A percentile compares a stretch with the other conserved stretches of the same genome.
phyloP scores from a whole-genome alignment of 345 rosid species.

The Dipteronia sinensis region DNA sequence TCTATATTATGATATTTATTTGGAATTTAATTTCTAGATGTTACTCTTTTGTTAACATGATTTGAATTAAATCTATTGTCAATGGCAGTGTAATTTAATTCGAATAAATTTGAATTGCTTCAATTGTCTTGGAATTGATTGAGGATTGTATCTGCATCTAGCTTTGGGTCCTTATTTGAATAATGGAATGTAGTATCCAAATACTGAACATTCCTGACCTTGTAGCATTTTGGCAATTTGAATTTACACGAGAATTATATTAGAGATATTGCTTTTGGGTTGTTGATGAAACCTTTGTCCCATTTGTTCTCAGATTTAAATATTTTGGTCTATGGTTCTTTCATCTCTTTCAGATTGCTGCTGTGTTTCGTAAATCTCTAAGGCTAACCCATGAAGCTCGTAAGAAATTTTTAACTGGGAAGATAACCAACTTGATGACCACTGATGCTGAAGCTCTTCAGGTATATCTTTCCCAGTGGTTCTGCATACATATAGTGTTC shows the following conservation, averaged over 20 bases:
- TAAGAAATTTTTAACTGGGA: constrained; percentile 80
- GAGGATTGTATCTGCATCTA: neutral
- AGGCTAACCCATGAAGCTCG: constrained; percentile 95
- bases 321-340: neutral
- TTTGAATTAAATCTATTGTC: neutral
- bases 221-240: neutral
- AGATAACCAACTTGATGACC: constrained; percentile 98
- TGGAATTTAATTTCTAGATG: neutral
- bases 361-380: constrained; percentile 90
- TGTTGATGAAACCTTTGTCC: neutral
- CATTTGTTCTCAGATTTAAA: constrained; percentile 16
- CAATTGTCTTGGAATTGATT: neutral
- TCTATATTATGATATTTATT: neutral
- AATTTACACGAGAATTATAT: neutral
- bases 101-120: neutral
- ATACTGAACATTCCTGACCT: constrained; percentile 1
- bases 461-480: constrained; percentile 40
- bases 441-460: constrained; percentile 97
- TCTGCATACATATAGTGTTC: constrained; percentile 12
- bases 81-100: neutral
- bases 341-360: constrained; percentile 70
- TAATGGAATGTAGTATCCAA: neutral
- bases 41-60: neutral
- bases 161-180: neutral
- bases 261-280: neutral